Evolutionary conservation across 2,329 filamentous ascomycete genomes (phyloP).

Genomic region (Cladosporium sp.): DNA sequence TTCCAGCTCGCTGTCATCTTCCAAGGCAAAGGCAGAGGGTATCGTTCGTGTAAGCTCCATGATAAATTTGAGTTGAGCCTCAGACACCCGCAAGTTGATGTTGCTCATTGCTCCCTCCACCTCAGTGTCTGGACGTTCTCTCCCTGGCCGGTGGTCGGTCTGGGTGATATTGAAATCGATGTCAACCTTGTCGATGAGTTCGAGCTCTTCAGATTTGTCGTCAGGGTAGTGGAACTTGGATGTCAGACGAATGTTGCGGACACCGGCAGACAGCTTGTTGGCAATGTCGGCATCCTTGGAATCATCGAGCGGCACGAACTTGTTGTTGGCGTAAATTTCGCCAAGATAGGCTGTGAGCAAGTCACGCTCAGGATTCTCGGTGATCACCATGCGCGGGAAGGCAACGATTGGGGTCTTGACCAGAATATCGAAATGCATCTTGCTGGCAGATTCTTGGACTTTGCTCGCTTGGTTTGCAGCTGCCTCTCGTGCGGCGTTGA

Average conservation of each 20-base stretch:
- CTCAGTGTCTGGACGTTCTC: slow-evolving; percentile 83
- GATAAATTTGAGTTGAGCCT: slow-evolving; percentile 85
- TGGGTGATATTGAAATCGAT: slow-evolving; percentile 90
- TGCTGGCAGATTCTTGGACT: slow-evolving; percentile 82
- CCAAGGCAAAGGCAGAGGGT: slow-evolving; percentile 78
- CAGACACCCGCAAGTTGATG: slow-evolving; percentile 83
- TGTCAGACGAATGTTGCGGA: slow-evolving; percentile 86
- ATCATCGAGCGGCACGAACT: slow-evolving; percentile 81
- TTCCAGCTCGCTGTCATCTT: slow-evolving; percentile 62
- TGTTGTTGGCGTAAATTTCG: slow-evolving; percentile 96
- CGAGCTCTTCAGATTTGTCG: slow-evolving; percentile 73
- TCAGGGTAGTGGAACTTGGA: slow-evolving; percentile 81
- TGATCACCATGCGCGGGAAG: slow-evolving; percentile 75
- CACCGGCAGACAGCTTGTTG: slow-evolving; percentile 86
- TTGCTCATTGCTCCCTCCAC: slow-evolving; percentile 90
- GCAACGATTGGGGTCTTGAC: slow-evolving; percentile 95
- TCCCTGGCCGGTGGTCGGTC: slow-evolving; percentile 73
- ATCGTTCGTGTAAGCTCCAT: slow-evolving; percentile 84
- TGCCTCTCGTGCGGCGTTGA: slow-evolving; percentile 92
- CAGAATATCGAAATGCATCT: slow-evolving; percentile 89
- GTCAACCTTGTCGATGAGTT: slow-evolving; percentile 97
- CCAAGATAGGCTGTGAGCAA: slow-evolving; percentile 88
- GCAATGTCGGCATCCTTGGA: slow-evolving; percentile 67
- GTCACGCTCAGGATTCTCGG: slow-evolving; percentile 69
- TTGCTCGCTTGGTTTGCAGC: slow-evolving; percentile 91